These are phyloP conservation scores for Monosporascus sp. DNA, from an alignment of 2,329 filamentous ascomycete genomes.

Conservation along the genomic window DNA sequence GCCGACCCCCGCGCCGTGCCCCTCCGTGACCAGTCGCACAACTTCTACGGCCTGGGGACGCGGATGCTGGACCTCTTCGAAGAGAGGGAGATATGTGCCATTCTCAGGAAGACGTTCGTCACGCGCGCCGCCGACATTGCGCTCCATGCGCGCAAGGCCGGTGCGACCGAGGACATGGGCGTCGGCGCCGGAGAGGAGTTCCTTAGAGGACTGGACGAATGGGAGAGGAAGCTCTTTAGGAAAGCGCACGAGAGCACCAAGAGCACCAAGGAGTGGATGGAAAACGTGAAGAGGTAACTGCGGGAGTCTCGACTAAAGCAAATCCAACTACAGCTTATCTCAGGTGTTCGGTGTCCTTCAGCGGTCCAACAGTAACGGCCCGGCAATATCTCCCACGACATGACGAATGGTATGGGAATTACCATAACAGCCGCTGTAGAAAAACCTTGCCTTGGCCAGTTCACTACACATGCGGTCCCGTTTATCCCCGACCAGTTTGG, in stretches of 20 bases:
- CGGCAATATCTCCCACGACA: too few species aligned
- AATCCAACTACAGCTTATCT: too few species aligned
- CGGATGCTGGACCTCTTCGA: slow-evolving; percentile 88
- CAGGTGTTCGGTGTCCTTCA: too few species aligned
- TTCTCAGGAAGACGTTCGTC: slow-evolving; percentile 75
- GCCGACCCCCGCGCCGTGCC: slow-evolving; percentile 85
- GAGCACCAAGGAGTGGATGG: slow-evolving; percentile 64
- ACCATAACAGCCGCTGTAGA: too few species aligned
- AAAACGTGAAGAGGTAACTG: slow-evolving; percentile 45
- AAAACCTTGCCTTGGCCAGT: too few species aligned
- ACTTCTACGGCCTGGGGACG: slow-evolving; percentile 83
- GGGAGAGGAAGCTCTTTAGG: slow-evolving; percentile 72
- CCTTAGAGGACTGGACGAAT: slow-evolving; percentile 81
- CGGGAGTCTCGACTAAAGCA: too few species aligned
- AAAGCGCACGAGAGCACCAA: slow-evolving; percentile 70
- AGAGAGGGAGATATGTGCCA: slow-evolving; percentile 68
- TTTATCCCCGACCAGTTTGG: too few species aligned
- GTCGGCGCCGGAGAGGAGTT: slow-evolving; percentile 67
- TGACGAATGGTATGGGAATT: too few species aligned
- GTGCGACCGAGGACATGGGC: slow-evolving; percentile 55
- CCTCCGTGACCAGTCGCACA: slow-evolving; percentile 72
- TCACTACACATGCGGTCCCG: too few species aligned
- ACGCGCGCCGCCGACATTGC: slow-evolving; percentile 75
- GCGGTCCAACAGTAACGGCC: too few species aligned
- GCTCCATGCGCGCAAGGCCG: slow-evolving; percentile 81